Percentiles rank a stretch among this genome's conserved stretches.
Evolutionary conservation across 352 stramenopile genomes (phyloP).

Genomic region (Globisporangium paddicum): DNA sequence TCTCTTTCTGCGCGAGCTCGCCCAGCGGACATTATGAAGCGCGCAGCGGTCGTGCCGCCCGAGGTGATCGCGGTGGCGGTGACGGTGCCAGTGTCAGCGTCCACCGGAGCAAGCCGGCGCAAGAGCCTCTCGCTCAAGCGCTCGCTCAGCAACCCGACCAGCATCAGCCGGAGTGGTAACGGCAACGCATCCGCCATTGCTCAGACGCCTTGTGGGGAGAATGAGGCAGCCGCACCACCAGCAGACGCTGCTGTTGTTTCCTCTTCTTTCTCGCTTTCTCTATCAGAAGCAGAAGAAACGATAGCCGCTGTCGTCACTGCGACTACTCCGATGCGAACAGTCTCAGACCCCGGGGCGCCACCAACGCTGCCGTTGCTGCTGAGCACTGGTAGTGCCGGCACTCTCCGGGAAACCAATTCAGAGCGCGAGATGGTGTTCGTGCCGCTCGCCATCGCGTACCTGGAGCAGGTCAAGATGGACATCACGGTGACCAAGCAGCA

Average conservation of each 20-base stretch:
- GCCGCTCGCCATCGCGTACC: slow-evolving; percentile 36
- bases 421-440: slow-evolving; percentile 25
- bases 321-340: background rate
- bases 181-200: background rate
- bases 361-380: background rate
- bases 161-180: background rate
- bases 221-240: background rate
- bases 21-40: too few relatives aligned
- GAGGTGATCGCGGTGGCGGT: slow-evolving; percentile 3
- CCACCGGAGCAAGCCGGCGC: background rate
- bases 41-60: background rate
- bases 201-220: background rate
- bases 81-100: background rate
- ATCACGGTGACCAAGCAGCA: slow-evolving; percentile 44
- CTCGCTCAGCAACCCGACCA: background rate
- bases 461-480: slow-evolving; percentile 29
- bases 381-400: slow-evolving; percentile 16
- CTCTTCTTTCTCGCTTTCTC: background rate
- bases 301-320: background rate
- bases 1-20: too few relatives aligned
- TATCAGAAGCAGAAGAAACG: background rate
- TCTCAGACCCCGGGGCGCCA: background rate
- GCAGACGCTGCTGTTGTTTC: background rate
- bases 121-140: slow-evolving; percentile 4
- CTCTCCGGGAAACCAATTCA: slow-evolving; percentile 19